Evolutionary conservation across 2,329 filamentous ascomycete genomes (phyloP).

Genomic region (Pseudopyricularia javanii): DNA sequence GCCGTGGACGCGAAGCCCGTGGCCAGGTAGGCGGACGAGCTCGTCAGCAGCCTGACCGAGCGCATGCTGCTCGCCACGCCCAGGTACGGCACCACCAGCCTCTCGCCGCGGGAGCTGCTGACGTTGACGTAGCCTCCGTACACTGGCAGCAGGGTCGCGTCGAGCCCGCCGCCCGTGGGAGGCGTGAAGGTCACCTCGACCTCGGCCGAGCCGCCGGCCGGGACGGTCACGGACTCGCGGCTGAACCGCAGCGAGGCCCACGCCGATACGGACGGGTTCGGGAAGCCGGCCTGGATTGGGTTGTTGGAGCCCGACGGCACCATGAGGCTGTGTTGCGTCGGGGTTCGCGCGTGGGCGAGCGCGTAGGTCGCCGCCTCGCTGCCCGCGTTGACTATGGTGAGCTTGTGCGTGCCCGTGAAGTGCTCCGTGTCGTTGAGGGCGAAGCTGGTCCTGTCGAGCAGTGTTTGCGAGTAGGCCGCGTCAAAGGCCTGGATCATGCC

Average conservation of each 20-base stretch:
- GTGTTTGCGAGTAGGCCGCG: conserved; percentile 22
- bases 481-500: conserved; percentile 29
- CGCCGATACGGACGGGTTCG: conserved; percentile 26
- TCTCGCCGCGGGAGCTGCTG: conserved; percentile 26
- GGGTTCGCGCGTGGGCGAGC: conserved; percentile 20
- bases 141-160: conserved; percentile 27
- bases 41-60: conserved; percentile 18
- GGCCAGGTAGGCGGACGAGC: conserved; percentile 3
- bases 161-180: conserved; percentile 14
- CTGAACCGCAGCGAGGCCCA: conserved; percentile 11
- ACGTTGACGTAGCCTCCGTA: conserved; percentile 35
- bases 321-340: conserved; percentile 21
- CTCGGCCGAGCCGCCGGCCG: conserved; percentile 25
- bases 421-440: conserved; percentile 43
- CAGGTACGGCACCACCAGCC: conserved; percentile 24
- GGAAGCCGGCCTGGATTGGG: conserved; percentile 23
- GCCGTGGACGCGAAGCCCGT: not conserved
- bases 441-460: conserved; percentile 22
- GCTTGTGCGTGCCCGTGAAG: conserved; percentile 29
- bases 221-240: conserved; percentile 13
- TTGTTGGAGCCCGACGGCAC: not conserved
- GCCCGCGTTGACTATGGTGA: conserved; percentile 27
- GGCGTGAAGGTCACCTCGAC: conserved; percentile 32
- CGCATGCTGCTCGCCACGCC: conserved; percentile 25
- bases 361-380: conserved; percentile 20